Base-by-base conservation (phyloP, 169 alveolate species). In the Plasmodium ovale region DNA sequence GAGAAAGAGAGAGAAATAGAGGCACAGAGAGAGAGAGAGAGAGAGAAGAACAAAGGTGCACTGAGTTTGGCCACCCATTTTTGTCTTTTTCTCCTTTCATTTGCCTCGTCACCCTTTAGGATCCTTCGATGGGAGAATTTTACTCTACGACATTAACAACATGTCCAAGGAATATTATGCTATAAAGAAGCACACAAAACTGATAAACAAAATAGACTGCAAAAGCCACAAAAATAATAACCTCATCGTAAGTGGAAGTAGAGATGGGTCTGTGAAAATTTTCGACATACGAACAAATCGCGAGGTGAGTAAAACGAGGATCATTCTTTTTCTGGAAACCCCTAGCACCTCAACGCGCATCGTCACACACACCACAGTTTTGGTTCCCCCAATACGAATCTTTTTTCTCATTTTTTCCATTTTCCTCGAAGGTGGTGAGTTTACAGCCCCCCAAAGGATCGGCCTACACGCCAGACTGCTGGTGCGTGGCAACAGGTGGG, bases 401-500 rank as follows among this genome's bases (percentile, higher is more conserved):
- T n/a, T n/a, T n/a, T n/a, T n/a, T n/a, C n/a, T n/a, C n/a, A n/a
- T n/a, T n/a, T n/a, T n/a, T n/a, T n/a, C n/a, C 21, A 12, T 19
- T 62, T 62, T 82, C 25, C 1, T 59, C 62, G 9, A 7, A 82
- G 90, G 98, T 95, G n/a, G 96, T 97, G 1, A 87, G 95, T 53
- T 82, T 97, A 64, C 97, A 97, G 49, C 97, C 98, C 4, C 94
- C 96, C 9, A 95, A 94, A 23, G 87, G 85, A 47, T 95, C 95
- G 49, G 70, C 94, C 35, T 84, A 95, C 35, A 92, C 93, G 25
- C 98, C 98, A 5, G 98, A 97, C 92, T 96, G 97, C 69, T 97
- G 98, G 98, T 94, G 96, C 33, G 98, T 95, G 14, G 91, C 94
- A 3, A 96, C 95, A 87, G 98, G 98, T 42, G 94, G 94, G 47